phyloP scores from a whole-genome alignment of 768 basidiomycete species.

The Naganishia vishniacii region DNA sequence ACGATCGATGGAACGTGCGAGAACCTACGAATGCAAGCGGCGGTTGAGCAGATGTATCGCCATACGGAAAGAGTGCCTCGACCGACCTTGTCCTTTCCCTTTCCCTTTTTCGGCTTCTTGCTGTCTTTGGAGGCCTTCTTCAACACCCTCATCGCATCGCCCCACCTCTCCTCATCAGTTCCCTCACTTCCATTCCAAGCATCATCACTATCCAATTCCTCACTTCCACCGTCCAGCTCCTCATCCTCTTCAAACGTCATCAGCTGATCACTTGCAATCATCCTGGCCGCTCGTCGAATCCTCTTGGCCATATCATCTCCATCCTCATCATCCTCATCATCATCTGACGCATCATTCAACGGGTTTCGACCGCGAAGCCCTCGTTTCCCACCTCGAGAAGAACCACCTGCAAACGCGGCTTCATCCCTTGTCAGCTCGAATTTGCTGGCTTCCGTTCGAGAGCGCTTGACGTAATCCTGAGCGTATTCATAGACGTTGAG shows the following conservation, averaged over 20 bases:
- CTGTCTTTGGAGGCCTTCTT: constrained; percentile 36
- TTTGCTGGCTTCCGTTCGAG: constrained; percentile 14
- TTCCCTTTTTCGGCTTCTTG: constrained; percentile 4
- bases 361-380: constrained; percentile 15
- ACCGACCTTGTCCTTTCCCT: constrained; percentile 14
- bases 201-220: constrained; percentile 48
- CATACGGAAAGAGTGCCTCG: not conserved
- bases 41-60: not conserved
- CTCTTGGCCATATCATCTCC: constrained; percentile 47
- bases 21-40: not conserved
- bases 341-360: constrained; percentile 35
- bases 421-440: constrained; percentile 32
- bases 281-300: constrained; percentile 46
- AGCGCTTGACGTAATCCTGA: constrained; percentile 12
- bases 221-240: constrained; percentile 36
- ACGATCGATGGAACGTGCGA: constrained; percentile 1
- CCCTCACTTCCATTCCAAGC: constrained; percentile 48
- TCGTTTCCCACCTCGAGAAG: constrained; percentile 12
- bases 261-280: constrained; percentile 43
- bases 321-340: constrained; percentile 48
- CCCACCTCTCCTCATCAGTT: constrained; percentile 48
- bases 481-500: constrained; percentile 24
- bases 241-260: constrained; percentile 38
- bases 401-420: constrained; percentile 18
- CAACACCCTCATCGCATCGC: constrained; percentile 44